These are phyloP conservation scores for Ophiostoma montium DNA, from an alignment of 2,329 filamentous ascomycete genomes.

Conservation along the genomic window DNA sequence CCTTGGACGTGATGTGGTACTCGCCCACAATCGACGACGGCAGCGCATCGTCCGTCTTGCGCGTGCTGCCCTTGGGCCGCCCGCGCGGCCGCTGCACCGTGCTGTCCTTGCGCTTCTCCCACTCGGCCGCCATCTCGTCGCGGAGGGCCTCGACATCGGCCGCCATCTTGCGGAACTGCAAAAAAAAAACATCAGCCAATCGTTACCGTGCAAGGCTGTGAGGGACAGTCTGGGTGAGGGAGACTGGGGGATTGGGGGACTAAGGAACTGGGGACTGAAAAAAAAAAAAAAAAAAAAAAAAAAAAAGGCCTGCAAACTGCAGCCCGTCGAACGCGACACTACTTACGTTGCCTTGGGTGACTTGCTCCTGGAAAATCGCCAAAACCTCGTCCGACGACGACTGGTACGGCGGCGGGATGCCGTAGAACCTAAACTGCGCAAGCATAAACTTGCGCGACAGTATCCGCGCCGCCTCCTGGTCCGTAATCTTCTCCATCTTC, in stretches of 20 bases:
- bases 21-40: slow-evolving; percentile 15
- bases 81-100: slow-evolving; percentile 12
- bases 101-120: slow-evolving; percentile 12
- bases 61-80: slow-evolving; percentile 14
- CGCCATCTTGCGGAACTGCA: slow-evolving; percentile 13
- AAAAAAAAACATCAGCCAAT: background rate
- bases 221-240: background rate
- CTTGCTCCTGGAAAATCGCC: slow-evolving; percentile 12
- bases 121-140: slow-evolving; percentile 13
- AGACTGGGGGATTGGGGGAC: no score
- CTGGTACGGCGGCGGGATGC: slow-evolving; percentile 14
- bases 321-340: no score
- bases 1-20: slow-evolving; percentile 17
- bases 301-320: background rate
- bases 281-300: background rate
- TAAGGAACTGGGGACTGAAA: background rate
- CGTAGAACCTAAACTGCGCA: slow-evolving; percentile 15
- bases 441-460: slow-evolving; percentile 14
- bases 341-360: slow-evolving; percentile 11
- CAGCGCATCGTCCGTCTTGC: slow-evolving; percentile 10
- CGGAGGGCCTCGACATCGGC: slow-evolving; percentile 12
- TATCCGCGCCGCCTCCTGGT: slow-evolving; percentile 11
- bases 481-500: slow-evolving; percentile 15
- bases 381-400: slow-evolving; percentile 13
- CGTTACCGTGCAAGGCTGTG: background rate